A percentile compares a stretch with the other conserved stretches of the same genome.
phyloP scores from a whole-genome alignment of 2,329 filamentous ascomycete genomes.

The Harringtonia aguacate region DNA sequence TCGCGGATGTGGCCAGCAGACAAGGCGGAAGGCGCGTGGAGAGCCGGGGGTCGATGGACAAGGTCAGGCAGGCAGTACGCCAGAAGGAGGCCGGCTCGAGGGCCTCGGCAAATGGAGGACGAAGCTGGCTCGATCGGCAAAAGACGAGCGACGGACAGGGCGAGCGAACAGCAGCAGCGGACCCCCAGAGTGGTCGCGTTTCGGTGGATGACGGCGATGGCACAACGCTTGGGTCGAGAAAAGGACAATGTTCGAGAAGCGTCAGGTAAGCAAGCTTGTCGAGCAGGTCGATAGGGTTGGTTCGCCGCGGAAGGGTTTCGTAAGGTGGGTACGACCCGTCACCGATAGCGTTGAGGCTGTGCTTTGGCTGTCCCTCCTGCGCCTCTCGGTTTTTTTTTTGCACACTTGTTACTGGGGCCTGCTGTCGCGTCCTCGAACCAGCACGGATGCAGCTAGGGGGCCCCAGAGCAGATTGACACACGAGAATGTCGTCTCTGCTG shows the following conservation, averaged over 20 bases:
- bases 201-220: neutral
- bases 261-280: too few species aligned
- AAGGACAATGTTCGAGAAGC: too few species aligned
- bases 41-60: neutral
- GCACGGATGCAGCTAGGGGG: neutral
- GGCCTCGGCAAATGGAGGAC: too few species aligned
- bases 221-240: too few species aligned
- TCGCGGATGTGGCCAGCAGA: neutral
- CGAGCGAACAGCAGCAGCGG: neutral
- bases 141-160: too few species aligned
- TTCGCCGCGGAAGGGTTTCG: slow-evolving; percentile 1
- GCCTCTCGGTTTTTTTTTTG: slow-evolving; percentile 1
- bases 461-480: neutral
- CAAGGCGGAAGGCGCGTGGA: neutral
- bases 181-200: too few species aligned
- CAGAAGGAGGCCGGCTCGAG: too few species aligned
- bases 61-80: too few species aligned
- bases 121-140: too few species aligned
- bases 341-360: slow-evolving; percentile 12
- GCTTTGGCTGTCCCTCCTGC: slow-evolving; percentile 5
- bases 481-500: neutral
- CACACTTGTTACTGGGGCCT: too few species aligned
- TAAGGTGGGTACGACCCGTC: neutral
- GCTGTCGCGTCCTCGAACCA: neutral
- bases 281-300: neutral